Evolutionary conservation across 164 flowering plant species (phyloP).

Genomic region (Vitis cinerea): DNA sequence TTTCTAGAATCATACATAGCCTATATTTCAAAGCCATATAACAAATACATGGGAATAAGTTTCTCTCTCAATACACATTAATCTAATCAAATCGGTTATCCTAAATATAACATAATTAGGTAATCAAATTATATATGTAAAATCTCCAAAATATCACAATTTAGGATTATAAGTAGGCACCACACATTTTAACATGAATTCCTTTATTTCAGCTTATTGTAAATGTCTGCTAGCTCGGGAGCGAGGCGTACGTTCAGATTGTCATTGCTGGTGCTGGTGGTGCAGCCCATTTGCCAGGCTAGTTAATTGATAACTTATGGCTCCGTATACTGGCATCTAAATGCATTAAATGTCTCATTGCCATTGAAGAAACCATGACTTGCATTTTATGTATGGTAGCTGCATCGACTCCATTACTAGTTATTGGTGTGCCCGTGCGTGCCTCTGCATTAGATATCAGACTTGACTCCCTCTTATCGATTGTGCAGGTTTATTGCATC

Average conservation of each 20-base stretch:
- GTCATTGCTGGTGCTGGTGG: constrained; percentile 99
- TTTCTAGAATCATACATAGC: too few species aligned
- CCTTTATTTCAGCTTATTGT: too few species aligned
- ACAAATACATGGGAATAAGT: too few species aligned
- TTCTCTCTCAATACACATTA: too few species aligned
- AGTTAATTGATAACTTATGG: constrained; percentile 15
- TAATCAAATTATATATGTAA: too few species aligned
- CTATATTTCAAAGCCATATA: too few species aligned
- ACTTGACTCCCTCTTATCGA: constrained; percentile 87
- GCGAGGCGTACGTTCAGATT: constrained; percentile 62
- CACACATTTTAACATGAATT: too few species aligned
- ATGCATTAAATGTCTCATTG: background rate
- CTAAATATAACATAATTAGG: too few species aligned
- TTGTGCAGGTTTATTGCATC: constrained; percentile 71
- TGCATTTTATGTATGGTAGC: constrained; percentile 85
- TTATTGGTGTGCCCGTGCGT: constrained; percentile 93
- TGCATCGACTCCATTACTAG: constrained; percentile 84
- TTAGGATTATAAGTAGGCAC: too few species aligned
- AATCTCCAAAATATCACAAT: too few species aligned
- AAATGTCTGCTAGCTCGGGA: constrained; percentile 45
- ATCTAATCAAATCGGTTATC: too few species aligned
- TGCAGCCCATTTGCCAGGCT: constrained; percentile 96
- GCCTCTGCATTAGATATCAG: constrained; percentile 70
- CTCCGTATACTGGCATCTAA: background rate
- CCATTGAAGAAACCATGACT: constrained; percentile 2